These are phyloP conservation scores for Saururus chinensis DNA, from an alignment of 164 flowering plant genomes.

Conservation along the genomic window DNA sequence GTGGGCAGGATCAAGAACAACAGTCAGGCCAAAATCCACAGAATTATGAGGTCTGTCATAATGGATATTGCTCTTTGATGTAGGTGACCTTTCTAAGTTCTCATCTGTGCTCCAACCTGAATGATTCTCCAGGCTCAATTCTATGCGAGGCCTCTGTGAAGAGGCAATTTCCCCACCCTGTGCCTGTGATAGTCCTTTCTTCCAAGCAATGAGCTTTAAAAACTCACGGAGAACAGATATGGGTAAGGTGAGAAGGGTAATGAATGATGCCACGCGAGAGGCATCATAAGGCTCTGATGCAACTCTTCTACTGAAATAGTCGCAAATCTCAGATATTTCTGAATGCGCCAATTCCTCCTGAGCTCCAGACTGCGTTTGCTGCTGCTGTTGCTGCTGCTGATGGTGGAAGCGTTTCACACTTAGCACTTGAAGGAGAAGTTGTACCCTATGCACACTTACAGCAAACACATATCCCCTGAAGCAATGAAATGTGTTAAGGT, in stretches of 20 bases:
- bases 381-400: constrained; percentile 80
- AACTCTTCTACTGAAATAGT: constrained; percentile 96
- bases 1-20: constrained; percentile 85
- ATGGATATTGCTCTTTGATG: constrained; percentile 81
- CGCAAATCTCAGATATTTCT: constrained; percentile 90
- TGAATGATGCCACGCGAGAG: constrained; percentile 98
- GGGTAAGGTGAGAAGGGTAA: constrained; percentile 90
- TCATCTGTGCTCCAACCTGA: constrained; percentile 39
- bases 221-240: constrained; percentile 89
- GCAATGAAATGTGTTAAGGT: constrained; percentile 1
- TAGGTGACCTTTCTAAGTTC: constrained; percentile 32
- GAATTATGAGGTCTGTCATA: constrained; percentile 70
- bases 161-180: constrained; percentile 76
- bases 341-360: constrained; percentile 76
- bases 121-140: constrained; percentile 89
- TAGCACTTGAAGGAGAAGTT: constrained; percentile 89
- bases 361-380: constrained; percentile 36
- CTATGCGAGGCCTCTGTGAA: constrained; percentile 76
- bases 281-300: constrained; percentile 99
- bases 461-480: constrained; percentile 96
- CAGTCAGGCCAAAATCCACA: constrained; percentile 86
- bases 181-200: constrained; percentile 77
- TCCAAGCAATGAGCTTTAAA: constrained; percentile 95
- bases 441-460: constrained; percentile 95
- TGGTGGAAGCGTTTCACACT: constrained; percentile 93